phyloP scores from a whole-genome alignment of 805 yeast genomes.

The Nakazawaea ishiwadae region DNA sequence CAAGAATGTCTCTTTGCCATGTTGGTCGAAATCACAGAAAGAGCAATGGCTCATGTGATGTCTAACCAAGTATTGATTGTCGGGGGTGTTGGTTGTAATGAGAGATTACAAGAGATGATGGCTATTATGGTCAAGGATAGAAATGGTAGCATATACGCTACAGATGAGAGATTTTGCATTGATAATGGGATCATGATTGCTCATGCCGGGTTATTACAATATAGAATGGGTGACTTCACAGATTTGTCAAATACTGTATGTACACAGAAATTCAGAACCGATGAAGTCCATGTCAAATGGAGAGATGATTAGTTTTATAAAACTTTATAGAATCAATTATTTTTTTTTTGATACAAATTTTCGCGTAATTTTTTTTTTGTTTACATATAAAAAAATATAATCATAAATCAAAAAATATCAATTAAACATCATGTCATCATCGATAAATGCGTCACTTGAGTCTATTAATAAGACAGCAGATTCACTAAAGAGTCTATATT shows the following conservation, averaged over 20 bases:
- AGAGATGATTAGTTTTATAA: slow-evolving; percentile 65
- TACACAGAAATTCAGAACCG: slow-evolving; percentile 91
- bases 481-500: slow-evolving; percentile 39
- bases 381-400: background rate
- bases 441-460: slow-evolving; percentile 25
- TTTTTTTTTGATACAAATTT: too few relatives aligned
- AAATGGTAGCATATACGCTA: slow-evolving; percentile 85
- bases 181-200: slow-evolving; percentile 99
- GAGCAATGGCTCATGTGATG: slow-evolving; percentile 97
- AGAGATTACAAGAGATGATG: slow-evolving; percentile 94
- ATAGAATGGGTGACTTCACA: slow-evolving; percentile 70
- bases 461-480: slow-evolving; percentile 34
- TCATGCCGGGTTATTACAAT: slow-evolving; percentile 89
- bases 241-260: slow-evolving; percentile 71
- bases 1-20: slow-evolving; percentile 93
- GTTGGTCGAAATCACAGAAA: slow-evolving; percentile 95
- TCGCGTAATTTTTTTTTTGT: background rate
- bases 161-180: slow-evolving; percentile 95
- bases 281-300: slow-evolving; percentile 89
- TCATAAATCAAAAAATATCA: background rate
- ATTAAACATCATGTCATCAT: slow-evolving; percentile 2
- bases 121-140: slow-evolving; percentile 87
- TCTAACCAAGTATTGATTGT: slow-evolving; percentile 87
- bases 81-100: slow-evolving; percentile 98
- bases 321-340: too few relatives aligned